These are phyloP conservation scores for Camellia oleifera DNA, from an alignment of 179 eudicot species.

Conservation along the genomic window DNA sequence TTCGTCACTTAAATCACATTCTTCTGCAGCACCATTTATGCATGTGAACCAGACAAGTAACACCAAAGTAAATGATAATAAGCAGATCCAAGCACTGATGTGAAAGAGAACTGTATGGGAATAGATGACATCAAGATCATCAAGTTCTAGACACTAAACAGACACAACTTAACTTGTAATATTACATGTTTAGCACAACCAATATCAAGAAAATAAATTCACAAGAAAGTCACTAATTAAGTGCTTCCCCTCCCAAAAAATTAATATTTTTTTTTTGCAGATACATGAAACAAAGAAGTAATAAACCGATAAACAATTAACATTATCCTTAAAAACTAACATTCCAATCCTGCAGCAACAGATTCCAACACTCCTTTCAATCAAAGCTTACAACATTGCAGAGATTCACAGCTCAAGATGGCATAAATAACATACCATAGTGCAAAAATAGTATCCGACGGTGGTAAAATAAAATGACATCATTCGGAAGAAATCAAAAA, in stretches of 20 bases:
- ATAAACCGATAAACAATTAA: neutral
- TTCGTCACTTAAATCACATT: no score
- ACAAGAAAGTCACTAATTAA: neutral
- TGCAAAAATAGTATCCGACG: constrained; percentile 95
- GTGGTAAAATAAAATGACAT: constrained; percentile 95
- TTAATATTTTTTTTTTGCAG: neutral
- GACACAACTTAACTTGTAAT: neutral
- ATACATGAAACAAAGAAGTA: neutral
- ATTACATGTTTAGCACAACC: neutral
- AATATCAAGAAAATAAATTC: neutral
- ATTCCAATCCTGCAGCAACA: neutral
- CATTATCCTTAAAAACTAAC: neutral
- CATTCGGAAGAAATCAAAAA: constrained; percentile 96
- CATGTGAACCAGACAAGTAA: no score
- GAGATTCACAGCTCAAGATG: neutral
- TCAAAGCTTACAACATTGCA: neutral
- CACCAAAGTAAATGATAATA: no score
- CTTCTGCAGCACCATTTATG: no score
- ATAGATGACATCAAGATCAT: no score
- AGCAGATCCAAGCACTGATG: no score
- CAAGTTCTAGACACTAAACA: neutral
- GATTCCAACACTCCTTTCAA: neutral
- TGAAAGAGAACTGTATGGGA: no score
- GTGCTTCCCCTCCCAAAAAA: neutral
- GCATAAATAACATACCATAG: constrained; percentile 64